Conservation (phyloP, 805 yeast species). For the Suhomyces sp. region DNA sequence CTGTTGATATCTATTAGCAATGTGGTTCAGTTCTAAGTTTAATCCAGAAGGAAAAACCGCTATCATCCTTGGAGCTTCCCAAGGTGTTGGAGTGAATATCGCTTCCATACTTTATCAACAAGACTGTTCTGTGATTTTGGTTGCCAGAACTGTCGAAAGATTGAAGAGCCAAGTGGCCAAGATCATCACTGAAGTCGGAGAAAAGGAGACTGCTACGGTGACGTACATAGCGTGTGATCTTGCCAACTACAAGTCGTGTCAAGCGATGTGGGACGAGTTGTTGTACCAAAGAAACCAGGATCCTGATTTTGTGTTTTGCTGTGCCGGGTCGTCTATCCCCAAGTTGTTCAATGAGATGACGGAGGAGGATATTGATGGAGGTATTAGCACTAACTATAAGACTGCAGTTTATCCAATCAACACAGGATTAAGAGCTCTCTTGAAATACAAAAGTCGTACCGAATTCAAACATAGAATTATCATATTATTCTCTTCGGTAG, state of each 20-base stretch:
- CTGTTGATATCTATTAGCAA: too few relatives aligned
- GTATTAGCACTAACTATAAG: conserved; percentile 67
- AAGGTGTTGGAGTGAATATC: conserved; percentile 84
- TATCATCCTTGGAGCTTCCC: conserved; percentile 90
- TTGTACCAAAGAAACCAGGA: conserved; percentile 22
- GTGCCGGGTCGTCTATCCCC: conserved; percentile 87
- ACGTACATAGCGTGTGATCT: conserved; percentile 63
- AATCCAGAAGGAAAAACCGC: conserved; percentile 52
- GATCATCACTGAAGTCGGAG: conserved; percentile 31
- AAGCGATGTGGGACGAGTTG: conserved; percentile 40
- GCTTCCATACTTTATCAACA: conserved; percentile 54
- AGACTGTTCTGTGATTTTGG: conserved; percentile 67
- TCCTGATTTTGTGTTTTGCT: conserved; percentile 77
- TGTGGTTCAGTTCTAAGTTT: conserved; percentile 23
- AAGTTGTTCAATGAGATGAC: conserved; percentile 71
- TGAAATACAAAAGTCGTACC: conserved; percentile 6
- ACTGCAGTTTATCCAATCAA: conserved; percentile 75
- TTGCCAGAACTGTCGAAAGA: conserved; percentile 72
- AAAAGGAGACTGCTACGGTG: conserved; percentile 16
- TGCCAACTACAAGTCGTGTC: conserved; percentile 52
- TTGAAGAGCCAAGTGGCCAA: conserved; percentile 48
- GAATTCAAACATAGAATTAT: conserved; percentile 50
- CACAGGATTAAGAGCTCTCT: conserved; percentile 48
- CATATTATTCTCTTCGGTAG: conserved; percentile 66
- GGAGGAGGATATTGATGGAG: conserved; percentile 54